Evolutionary conservation across 352 stramenopile species (phyloP).

Genomic region (Globisporangium alternatum): DNA sequence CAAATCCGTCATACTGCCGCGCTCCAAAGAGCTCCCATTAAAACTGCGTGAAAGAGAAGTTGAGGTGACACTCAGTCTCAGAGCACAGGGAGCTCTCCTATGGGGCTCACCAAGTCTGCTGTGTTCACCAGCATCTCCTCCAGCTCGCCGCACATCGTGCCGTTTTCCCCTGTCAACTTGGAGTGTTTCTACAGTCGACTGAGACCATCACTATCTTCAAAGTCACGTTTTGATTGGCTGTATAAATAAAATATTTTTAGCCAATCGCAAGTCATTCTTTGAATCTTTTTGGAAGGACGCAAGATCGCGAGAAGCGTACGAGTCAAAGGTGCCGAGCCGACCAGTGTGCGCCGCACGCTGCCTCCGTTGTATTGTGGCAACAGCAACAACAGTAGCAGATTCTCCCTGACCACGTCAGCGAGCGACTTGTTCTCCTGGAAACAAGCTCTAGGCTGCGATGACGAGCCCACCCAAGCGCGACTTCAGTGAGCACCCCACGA

Average conservation of each 20-base stretch:
- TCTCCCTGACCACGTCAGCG: neutral
- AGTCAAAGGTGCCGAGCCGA: neutral
- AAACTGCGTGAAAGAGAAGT: slow-evolving; percentile 22
- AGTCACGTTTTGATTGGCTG: slow-evolving; percentile 10
- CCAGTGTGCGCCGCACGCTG: neutral
- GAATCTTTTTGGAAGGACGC: slow-evolving; percentile 4
- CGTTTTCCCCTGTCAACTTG: neutral
- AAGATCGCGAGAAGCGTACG: neutral
- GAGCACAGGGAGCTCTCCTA: neutral
- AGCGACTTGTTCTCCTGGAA: neutral
- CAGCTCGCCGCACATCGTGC: neutral
- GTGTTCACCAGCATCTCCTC: slow-evolving; percentile 12
- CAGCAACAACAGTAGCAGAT: no score
- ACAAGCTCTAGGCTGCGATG: neutral
- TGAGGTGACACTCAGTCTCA: neutral
- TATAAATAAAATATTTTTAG: neutral
- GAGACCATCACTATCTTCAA: slow-evolving; percentile 13
- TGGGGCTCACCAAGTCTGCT: slow-evolving; percentile 3
- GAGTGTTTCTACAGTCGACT: neutral
- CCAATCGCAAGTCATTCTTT: neutral
- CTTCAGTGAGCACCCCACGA: slow-evolving; percentile 11
- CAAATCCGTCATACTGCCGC: slow-evolving; percentile 16
- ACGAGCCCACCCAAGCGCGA: slow-evolving; percentile 9
- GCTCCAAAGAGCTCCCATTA: slow-evolving; percentile 41
- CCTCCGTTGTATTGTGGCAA: neutral